phyloP scores from a whole-genome alignment of 768 basidiomycete species.

The Sporobolomyces roseus region DNA sequence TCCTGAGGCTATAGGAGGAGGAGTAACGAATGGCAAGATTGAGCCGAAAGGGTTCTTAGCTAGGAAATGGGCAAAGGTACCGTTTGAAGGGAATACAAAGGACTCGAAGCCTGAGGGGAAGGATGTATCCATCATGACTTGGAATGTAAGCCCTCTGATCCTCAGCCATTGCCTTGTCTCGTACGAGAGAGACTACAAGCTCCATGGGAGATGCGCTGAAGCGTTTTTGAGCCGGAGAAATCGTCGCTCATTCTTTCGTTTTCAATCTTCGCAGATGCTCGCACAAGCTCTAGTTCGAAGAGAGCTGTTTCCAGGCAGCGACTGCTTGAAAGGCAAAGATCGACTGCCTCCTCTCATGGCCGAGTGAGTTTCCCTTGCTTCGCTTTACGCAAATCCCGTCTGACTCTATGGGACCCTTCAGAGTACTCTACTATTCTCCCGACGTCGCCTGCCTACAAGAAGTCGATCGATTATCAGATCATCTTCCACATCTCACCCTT shows the following conservation, averaged over 20 bases:
- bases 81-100: neutral
- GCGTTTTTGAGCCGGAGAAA: too few species aligned
- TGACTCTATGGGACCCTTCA: neutral
- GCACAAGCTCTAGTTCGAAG: slow-evolving; percentile 40
- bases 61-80: slow-evolving; percentile 33
- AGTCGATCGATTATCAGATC: slow-evolving; percentile 34
- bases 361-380: slow-evolving; percentile 12
- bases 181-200: too few species aligned
- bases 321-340: slow-evolving; percentile 38
- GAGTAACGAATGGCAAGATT: neutral
- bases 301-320: slow-evolving; percentile 32
- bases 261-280: slow-evolving; percentile 27
- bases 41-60: slow-evolving; percentile 22
- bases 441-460: slow-evolving; percentile 40
- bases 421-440: slow-evolving; percentile 33
- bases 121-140: slow-evolving; percentile 26
- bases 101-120: slow-evolving; percentile 6
- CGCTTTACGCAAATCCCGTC: neutral
- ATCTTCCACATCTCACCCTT: slow-evolving; percentile 29
- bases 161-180: too few species aligned
- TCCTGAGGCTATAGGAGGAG: slow-evolving; percentile 10
- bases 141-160: slow-evolving; percentile 32
- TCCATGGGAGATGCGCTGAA: too few species aligned
- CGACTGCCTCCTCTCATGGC: slow-evolving; percentile 31
- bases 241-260: neutral